Base-by-base conservation (phyloP, 2,329 filamentous ascomycete species). In the Clonostachys rosea region DNA sequence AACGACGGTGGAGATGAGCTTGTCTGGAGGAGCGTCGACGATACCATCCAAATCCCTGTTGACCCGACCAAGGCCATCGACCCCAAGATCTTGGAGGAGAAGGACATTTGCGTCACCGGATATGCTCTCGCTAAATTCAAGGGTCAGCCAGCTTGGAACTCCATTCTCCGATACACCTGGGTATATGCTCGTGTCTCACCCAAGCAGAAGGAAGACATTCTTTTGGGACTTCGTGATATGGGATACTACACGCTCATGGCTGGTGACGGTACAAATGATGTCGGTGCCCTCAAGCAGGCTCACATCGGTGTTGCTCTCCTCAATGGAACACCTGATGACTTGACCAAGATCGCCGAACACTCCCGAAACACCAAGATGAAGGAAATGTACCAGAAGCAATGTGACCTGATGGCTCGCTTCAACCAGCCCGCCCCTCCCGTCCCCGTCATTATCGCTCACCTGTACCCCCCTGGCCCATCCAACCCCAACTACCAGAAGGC, bases 211-310 rank as follows among this genome's bases (percentile, higher is more conserved):
- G 94, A 99, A 67, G 91, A 97, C 47, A 97, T 99, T 60, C 78
- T 99, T n/a, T 81, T 96, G 18, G 94, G 94, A 36, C 81, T 97
- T 52, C 96, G 96, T 72, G 91, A 96, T 59, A 88, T 90, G 71
- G 94, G 94, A 44, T 99, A 99, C 73, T 96, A 94, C 51, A 99
- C 94, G 33, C 80, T 99, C 52, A 99, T 99, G 94, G 95, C 91
- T 58, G 94, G 94, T 67, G 94, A 99, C 61, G 94, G 94, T 53
- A 99, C 94, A 47, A 99, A 99, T 66, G 94, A 99, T 62, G 94
- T 99, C 47, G 94, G 94, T 54, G 94, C 94, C 41, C 75, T 99
- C 61, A 99, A 99, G 76, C 94, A 99, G 71, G 94, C 94, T 39
- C 94, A 99, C 63, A 91, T 99, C 53, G 94, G 94, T 68, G 89